A percentile compares a stretch with the other conserved stretches of the same genome.
Conservation (phyloP, 306 rosid species). For the Fagus crenata region DNA sequence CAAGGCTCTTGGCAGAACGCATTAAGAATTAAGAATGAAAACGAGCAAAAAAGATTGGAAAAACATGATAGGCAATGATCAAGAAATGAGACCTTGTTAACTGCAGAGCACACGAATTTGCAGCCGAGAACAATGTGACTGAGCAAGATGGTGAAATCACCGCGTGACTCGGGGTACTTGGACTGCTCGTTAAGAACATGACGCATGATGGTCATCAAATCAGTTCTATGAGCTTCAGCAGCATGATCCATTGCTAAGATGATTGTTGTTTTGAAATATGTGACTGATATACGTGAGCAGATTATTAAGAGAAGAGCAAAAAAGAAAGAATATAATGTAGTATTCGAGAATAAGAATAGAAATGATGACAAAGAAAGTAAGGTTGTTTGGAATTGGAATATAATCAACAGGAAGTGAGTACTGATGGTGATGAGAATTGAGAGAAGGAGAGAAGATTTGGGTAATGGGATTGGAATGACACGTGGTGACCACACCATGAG, state of each 20-base stretch:
- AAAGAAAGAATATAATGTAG: not conserved
- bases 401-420: not conserved
- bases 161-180: conserved; percentile 78
- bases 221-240: conserved; percentile 83
- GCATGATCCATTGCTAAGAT: conserved; percentile 64
- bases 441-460: too few species aligned
- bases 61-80: not conserved
- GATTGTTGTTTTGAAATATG: not conserved
- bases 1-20: too few species aligned
- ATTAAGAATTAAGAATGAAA: not conserved
- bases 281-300: not conserved
- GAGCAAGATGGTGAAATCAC: conserved; percentile 89
- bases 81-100: conserved; percentile 60
- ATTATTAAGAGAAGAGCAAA: not conserved
- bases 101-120: conserved; percentile 91
- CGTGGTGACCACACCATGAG: not conserved
- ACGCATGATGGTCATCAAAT: conserved; percentile 89
- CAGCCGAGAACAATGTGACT: conserved; percentile 93
- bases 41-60: not conserved
- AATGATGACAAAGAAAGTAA: not conserved
- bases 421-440: too few species aligned
- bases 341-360: not conserved
- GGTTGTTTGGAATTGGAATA: not conserved
- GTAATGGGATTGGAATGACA: not conserved
- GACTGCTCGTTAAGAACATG: conserved; percentile 91